Evolutionary conservation across 768 basidiomycete species (phyloP).

Genomic region (Hygrophorus russula): DNA sequence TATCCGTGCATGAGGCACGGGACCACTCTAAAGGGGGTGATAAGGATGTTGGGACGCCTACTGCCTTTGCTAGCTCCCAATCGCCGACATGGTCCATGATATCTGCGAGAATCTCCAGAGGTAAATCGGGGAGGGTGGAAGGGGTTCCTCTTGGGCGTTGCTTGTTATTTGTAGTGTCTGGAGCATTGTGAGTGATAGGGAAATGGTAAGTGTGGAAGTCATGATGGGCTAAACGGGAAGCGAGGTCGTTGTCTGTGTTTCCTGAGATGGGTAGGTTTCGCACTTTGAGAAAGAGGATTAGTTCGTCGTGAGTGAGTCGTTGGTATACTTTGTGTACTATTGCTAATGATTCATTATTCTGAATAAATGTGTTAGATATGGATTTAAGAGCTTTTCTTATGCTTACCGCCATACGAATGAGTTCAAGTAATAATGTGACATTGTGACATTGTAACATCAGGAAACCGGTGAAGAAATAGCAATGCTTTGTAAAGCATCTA

Average conservation of each 20-base stretch:
- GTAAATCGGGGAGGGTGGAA: slow-evolving; percentile 42
- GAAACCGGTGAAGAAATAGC: too few relatives aligned
- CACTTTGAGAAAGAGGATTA: slow-evolving; percentile 65
- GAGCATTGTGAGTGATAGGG: slow-evolving; percentile 19
- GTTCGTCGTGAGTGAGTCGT: slow-evolving; percentile 53
- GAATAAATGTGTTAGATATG: not conserved
- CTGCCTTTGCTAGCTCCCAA: slow-evolving; percentile 76
- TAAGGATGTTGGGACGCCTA: slow-evolving; percentile 63
- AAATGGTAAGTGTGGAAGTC: slow-evolving; percentile 69
- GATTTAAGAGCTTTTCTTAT: not conserved
- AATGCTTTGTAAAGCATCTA: too few relatives aligned
- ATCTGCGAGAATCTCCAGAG: slow-evolving; percentile 64
- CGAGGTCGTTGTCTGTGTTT: slow-evolving; percentile 44
- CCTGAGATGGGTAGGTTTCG: slow-evolving; percentile 61
- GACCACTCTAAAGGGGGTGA: slow-evolving; percentile 60
- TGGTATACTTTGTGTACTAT: slow-evolving; percentile 61
- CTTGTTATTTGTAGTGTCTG: slow-evolving; percentile 19
- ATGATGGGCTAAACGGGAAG: slow-evolving; percentile 60
- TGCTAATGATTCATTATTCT: slow-evolving; percentile 25
- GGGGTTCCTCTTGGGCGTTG: slow-evolving; percentile 19
- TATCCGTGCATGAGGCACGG: slow-evolving; percentile 56
- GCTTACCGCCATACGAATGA: slow-evolving; percentile 3
- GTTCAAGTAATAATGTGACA: too few relatives aligned
- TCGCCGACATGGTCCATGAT: slow-evolving; percentile 73
- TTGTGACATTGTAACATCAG: too few relatives aligned